A percentile compares a stretch with the other conserved stretches of the same genome.
phyloP scores from a whole-genome alignment of 169 alveolate genomes.

The Plasmodium relictum region DNA sequence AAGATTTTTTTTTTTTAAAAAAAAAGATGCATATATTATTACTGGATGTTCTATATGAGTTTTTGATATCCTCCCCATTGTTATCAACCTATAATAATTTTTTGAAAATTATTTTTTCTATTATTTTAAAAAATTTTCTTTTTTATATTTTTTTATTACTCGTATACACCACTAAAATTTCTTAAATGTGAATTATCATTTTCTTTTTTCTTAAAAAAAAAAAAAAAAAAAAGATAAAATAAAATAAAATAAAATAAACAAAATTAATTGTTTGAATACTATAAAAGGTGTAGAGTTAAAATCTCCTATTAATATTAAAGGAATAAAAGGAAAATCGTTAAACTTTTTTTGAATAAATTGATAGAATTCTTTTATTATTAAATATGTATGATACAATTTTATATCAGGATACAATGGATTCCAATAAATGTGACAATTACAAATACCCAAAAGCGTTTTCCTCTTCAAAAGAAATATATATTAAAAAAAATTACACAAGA shows the following conservation, averaged over 20 bases:
- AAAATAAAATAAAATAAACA: background rate
- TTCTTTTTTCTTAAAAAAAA: background rate
- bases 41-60: conserved; percentile 58
- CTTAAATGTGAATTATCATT: background rate
- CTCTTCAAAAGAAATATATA: background rate
- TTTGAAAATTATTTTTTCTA: no score
- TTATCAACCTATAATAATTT: conserved; percentile 38
- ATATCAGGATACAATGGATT: conserved; percentile 62
- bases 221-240: background rate
- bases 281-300: conserved; percentile 56
- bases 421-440: conserved; percentile 62
- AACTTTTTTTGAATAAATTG: conserved; percentile 20
- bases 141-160: conserved; percentile 16
- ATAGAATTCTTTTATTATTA: conserved; percentile 47
- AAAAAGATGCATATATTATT: background rate
- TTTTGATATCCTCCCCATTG: conserved; percentile 26
- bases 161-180: conserved; percentile 68
- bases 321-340: conserved; percentile 18
- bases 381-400: conserved; percentile 28
- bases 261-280: conserved; percentile 2
- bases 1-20: background rate
- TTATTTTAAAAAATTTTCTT: no score
- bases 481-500: background rate
- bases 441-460: conserved; percentile 14
- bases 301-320: conserved; percentile 57